Evolutionary conservation across 768 basidiomycete genomes (phyloP), one percentile per base, ranked within the genome.

Genomic region (Termitomyces eurrhizus): DNA sequence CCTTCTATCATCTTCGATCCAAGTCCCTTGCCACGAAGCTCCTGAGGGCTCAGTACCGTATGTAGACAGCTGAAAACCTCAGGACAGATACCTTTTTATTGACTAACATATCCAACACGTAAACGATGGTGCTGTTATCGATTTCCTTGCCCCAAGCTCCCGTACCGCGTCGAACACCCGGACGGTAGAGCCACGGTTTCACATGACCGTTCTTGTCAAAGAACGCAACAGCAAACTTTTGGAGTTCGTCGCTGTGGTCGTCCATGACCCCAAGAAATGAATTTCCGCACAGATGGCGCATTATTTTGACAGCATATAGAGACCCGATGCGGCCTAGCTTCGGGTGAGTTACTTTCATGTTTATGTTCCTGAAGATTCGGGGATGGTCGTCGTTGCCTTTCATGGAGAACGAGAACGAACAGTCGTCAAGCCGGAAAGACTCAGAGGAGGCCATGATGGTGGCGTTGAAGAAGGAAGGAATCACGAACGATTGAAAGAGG

Each of bases 141-240:
- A 74, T 48, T 52, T 75, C 71, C 4, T 50, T 51, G 16, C 71
- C 72, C 73, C 72, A 76, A 35, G 65, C 70, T 16, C 74, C 74
- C 1, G 70, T 69, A 4, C 75, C 74, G 46, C 68, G 71, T 52
- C 70, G 69, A 32, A 63, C 49, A n/a, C 69, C 67, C n/a, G 69
- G 62, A n/a, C 72, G 65, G 18, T 70, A 56, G 12, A 73, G 60
- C 60, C 67, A 66, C 5, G 66, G 59, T 51, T 66, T 65, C 18
- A 74, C 42, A 4, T 59, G 54, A 12, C 69, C 69, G 49, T 65
- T 36, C 52, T 70, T 67, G 62, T 77, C 72, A 41, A 75, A 75
- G 0, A 76, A 53, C 0, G 51, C 63, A 6, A 62, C 35, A 6
- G 73, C 67, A 52, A 76, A 72, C 33, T 72, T 56, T 35, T 64